These are phyloP conservation scores for Raffaelea deltoideospora DNA, from an alignment of 2,329 filamentous ascomycete species.

Conservation along the genomic window DNA sequence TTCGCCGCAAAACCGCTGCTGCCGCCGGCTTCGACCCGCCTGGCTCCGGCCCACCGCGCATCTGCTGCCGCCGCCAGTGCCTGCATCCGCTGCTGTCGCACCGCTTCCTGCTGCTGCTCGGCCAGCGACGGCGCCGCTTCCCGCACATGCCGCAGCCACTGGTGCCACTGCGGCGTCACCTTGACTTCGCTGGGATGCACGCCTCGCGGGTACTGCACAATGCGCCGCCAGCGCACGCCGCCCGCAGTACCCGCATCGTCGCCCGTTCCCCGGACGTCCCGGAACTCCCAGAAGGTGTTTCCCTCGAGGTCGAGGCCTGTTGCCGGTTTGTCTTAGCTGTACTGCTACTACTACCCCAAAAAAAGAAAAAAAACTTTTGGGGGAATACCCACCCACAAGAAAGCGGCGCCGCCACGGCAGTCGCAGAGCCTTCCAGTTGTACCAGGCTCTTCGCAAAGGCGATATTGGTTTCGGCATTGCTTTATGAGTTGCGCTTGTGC, in stretches of 20 bases:
- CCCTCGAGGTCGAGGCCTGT: constrained; percentile 48
- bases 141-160: constrained; percentile 51
- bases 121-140: constrained; percentile 34
- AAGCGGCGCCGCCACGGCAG: constrained; percentile 50
- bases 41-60: constrained; percentile 43
- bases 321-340: too few relatives aligned
- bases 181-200: constrained; percentile 38
- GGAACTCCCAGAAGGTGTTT: constrained; percentile 58
- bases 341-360: background rate
- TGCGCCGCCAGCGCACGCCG: constrained; percentile 38
- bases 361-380: constrained; percentile 10
- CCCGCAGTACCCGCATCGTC: constrained; percentile 18
- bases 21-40: constrained; percentile 16
- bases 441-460: constrained; percentile 31
- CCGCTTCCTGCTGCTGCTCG: constrained; percentile 40
- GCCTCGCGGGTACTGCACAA: constrained; percentile 41
- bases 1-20: background rate
- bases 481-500: too few relatives aligned
- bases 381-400: constrained; percentile 47
- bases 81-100: constrained; percentile 36
- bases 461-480: constrained; percentile 20
- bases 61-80: constrained; percentile 45
- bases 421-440: constrained; percentile 45
- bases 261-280: constrained; percentile 25
- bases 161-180: constrained; percentile 50